These are phyloP conservation scores for Diaporthe citriasiana DNA, from an alignment of 2,329 filamentous ascomycete genomes.

Conservation along the genomic window DNA sequence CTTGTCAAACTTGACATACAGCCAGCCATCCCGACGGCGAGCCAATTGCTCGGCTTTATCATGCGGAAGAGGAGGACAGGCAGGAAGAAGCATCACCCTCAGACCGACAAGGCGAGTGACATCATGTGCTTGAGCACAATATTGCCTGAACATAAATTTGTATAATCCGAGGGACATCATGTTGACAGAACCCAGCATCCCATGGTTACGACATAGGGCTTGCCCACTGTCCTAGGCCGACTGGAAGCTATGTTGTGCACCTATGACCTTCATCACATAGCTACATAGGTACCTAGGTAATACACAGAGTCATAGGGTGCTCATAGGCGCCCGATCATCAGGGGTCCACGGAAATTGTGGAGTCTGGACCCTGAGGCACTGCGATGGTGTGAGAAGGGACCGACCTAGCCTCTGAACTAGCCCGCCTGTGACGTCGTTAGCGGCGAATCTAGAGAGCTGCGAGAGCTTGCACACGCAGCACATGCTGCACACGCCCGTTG, in stretches of 20 bases:
- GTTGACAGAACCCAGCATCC: no score
- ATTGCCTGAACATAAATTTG: no score
- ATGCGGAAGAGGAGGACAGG: neutral
- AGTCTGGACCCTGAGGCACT: constrained; percentile 25
- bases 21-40: constrained; percentile 6
- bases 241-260: neutral
- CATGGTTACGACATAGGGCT: neutral
- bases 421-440: constrained; percentile 32
- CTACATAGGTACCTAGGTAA: neutral
- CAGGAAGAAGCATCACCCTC: neutral
- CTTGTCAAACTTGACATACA: neutral
- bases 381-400: constrained; percentile 11
- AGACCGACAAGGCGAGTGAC: neutral
- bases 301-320: neutral
- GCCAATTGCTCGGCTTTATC: neutral
- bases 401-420: constrained; percentile 17
- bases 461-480: neutral
- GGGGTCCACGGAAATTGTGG: constrained; percentile 15
- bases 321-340: neutral
- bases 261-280: neutral
- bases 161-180: neutral
- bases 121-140: neutral
- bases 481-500: neutral
- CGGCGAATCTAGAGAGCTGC: constrained; percentile 17
- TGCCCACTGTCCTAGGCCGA: neutral